Percentiles rank a stretch among this genome's conserved stretches.
Evolutionary conservation across 805 yeast genomes (phyloP).

Genomic region (Komagataella phaffii): DNA sequence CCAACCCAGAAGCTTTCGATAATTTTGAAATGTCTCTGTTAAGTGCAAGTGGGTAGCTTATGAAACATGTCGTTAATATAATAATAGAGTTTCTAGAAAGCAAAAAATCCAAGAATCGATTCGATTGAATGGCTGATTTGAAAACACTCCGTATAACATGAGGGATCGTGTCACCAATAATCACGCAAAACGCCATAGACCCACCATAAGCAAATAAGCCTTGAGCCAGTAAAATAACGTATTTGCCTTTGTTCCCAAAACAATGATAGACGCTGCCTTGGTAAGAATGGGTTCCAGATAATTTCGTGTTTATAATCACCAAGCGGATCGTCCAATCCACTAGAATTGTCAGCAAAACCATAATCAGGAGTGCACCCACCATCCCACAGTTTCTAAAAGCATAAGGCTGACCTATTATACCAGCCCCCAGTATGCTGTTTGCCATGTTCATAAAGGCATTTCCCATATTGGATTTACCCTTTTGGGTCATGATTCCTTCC

Average conservation of each 20-base stretch:
- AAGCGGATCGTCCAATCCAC: slow-evolving; percentile 82
- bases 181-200: slow-evolving; percentile 83
- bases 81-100: slow-evolving; percentile 63
- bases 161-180: slow-evolving; percentile 91
- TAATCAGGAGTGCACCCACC: slow-evolving; percentile 52
- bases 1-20: slow-evolving; percentile 81
- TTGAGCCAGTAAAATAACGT: slow-evolving; percentile 58
- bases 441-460: slow-evolving; percentile 98
- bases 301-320: slow-evolving; percentile 69
- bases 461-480: slow-evolving; percentile 41
- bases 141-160: slow-evolving; percentile 67
- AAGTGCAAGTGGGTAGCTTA: slow-evolving; percentile 76
- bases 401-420: slow-evolving; percentile 87
- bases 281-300: slow-evolving; percentile 65
- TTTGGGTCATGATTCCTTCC: slow-evolving; percentile 1
- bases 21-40: slow-evolving; percentile 70
- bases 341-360: slow-evolving; percentile 46
- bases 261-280: slow-evolving; percentile 77
- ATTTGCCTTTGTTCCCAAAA: slow-evolving; percentile 61
- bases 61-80: slow-evolving; percentile 47
- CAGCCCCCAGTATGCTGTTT: slow-evolving; percentile 89
- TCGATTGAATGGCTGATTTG: slow-evolving; percentile 24
- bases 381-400: slow-evolving; percentile 77
- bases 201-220: slow-evolving; percentile 93
- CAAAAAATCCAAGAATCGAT: slow-evolving; percentile 33